Evolutionary conservation across 768 basidiomycete genomes (phyloP).

Genomic region (Lentinula boryana): DNA sequence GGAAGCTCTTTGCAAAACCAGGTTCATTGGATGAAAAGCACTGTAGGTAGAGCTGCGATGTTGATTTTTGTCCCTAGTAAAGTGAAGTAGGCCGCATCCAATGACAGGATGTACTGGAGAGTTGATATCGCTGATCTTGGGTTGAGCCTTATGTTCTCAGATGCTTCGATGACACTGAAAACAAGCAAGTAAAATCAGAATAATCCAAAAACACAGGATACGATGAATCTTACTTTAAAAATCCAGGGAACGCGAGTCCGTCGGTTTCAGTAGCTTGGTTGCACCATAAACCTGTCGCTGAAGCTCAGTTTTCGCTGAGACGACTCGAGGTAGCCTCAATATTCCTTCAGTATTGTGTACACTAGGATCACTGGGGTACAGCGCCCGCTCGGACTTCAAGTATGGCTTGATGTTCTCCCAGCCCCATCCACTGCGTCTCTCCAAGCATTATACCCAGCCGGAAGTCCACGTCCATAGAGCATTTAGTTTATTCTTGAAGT

Average conservation of each 20-base stretch:
- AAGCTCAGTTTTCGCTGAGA: slow-evolving; percentile 7
- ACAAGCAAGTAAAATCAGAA: background rate
- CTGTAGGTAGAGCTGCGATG: slow-evolving; percentile 12
- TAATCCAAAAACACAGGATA: background rate
- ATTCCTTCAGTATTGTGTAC: slow-evolving; percentile 11
- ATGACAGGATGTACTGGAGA: slow-evolving; percentile 8
- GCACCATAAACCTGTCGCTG: slow-evolving; percentile 8
- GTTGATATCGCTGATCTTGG: slow-evolving; percentile 11
- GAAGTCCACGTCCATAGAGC: slow-evolving; percentile 18
- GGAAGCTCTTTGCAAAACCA: background rate
- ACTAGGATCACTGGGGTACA: background rate
- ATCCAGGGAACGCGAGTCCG: slow-evolving; percentile 7
- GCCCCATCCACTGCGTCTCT: slow-evolving; percentile 24
- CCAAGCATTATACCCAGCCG: slow-evolving; percentile 22
- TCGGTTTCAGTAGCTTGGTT: slow-evolving; percentile 1
- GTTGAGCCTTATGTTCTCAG: slow-evolving; percentile 10
- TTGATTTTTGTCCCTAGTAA: slow-evolving; percentile 9
- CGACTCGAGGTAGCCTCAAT: background rate
- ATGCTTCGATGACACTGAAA: slow-evolving; percentile 10
- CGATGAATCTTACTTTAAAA: background rate
- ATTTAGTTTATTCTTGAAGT: slow-evolving; percentile 21
- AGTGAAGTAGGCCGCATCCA: slow-evolving; percentile 10
- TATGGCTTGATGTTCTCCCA: slow-evolving; percentile 26
- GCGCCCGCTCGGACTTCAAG: slow-evolving; percentile 23
- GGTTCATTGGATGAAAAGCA: slow-evolving; percentile 18